Conservation (phyloP, 768 basidiomycete genomes). For the Atractiella rhizophila region DNA sequence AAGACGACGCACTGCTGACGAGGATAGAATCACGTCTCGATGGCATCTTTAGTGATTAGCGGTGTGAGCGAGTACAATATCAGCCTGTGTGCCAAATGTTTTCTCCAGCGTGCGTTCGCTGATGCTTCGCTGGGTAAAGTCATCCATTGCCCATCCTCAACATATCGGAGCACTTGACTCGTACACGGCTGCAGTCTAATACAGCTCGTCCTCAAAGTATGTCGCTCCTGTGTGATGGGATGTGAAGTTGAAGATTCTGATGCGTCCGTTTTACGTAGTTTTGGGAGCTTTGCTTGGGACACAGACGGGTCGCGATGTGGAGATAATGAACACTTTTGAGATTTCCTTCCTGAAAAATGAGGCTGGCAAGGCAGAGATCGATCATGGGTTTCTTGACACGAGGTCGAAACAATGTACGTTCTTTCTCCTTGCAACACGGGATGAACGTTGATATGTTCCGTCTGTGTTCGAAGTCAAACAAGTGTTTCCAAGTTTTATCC, state of each 20-base stretch:
- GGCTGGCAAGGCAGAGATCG: slow-evolving; percentile 33
- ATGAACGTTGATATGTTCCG: not conserved
- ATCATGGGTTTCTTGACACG: slow-evolving; percentile 55
- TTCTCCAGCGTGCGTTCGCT: too few relatives aligned
- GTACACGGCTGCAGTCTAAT: slow-evolving; percentile 48
- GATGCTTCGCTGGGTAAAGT: too few relatives aligned
- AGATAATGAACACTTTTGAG: slow-evolving; percentile 93
- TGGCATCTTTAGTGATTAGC: too few relatives aligned
- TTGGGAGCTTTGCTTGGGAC: slow-evolving; percentile 81
- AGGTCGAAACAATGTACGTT: slow-evolving; percentile 63
- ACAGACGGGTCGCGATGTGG: slow-evolving; percentile 77
- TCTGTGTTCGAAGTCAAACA: slow-evolving; percentile 48
- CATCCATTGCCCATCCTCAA: slow-evolving; percentile 91
- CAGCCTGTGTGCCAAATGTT: too few relatives aligned
- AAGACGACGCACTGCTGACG: too few relatives aligned
- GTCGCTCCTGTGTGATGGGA: not conserved
- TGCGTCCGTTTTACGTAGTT: slow-evolving; percentile 28
- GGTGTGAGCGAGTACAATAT: too few relatives aligned
- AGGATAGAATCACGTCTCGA: too few relatives aligned
- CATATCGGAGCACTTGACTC: slow-evolving; percentile 81
- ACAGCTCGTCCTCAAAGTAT: slow-evolving; percentile 19
- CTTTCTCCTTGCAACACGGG: not conserved
- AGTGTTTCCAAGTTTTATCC: slow-evolving; percentile 88
- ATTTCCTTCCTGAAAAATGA: slow-evolving; percentile 34
- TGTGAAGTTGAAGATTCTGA: slow-evolving; percentile 4